phyloP scores from a whole-genome alignment of 163 green algal species.

The Chlorella variabilis region DNA sequence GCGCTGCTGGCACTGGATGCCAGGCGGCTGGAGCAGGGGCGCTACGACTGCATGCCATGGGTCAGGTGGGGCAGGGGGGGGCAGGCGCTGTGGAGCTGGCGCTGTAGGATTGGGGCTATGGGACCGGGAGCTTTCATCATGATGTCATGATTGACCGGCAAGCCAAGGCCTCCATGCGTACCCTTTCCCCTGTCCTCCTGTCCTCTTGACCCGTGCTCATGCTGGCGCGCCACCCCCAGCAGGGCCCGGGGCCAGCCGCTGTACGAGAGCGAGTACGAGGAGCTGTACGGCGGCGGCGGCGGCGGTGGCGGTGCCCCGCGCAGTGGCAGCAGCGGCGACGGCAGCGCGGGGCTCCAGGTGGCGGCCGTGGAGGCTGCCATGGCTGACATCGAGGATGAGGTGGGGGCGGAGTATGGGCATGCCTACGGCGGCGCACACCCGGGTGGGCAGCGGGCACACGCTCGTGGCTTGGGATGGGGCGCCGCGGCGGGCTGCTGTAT shows the following conservation, averaged over 20 bases:
- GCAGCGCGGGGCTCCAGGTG: not conserved
- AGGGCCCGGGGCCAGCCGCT: conserved; percentile 18
- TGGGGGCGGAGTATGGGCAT: conserved; percentile 26
- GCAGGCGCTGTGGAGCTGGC: too few species aligned
- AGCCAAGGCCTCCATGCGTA: not conserved
- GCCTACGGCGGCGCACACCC: not conserved
- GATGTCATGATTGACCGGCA: too few species aligned
- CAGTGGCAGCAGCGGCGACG: not conserved
- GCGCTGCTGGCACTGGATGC: conserved; percentile 83
- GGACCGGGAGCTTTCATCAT: too few species aligned
- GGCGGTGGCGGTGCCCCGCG: not conserved
- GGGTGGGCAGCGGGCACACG: not conserved
- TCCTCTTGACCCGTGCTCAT: too few species aligned
- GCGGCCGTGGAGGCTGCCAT: not conserved
- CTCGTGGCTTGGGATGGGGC: too few species aligned
- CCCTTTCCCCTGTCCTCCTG: not conserved
- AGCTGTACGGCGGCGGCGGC: not conserved
- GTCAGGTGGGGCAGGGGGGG: not conserved
- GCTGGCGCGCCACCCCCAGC: too few species aligned
- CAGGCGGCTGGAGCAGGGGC: conserved; percentile 57
- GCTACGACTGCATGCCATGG: conserved; percentile 80
- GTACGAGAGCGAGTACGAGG: conserved; percentile 30
- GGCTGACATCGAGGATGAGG: not conserved
- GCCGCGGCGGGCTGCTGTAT: too few species aligned
- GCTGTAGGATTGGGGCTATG: too few species aligned